Base-by-base conservation (phyloP, 2,329 filamentous ascomycete species). In the Grosmannia serpens region DNA sequence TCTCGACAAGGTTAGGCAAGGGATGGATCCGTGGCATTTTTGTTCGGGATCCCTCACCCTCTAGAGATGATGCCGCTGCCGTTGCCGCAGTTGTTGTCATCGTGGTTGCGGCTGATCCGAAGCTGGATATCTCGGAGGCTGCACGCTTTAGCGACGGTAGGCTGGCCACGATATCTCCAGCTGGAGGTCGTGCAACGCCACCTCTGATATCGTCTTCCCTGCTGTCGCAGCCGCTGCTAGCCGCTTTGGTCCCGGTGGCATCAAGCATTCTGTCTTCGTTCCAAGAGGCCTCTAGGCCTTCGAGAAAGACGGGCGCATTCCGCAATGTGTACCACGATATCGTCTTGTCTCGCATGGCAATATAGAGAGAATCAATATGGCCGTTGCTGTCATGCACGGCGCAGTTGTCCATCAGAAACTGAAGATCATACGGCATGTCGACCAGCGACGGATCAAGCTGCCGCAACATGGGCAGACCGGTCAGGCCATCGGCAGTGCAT, bases 381-480 rank as follows among this genome's bases (percentile, higher is more conserved):
- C 80, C 81, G 57, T 73, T 75, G 4, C 72, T 70, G 53, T 81
- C 77, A 54, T 77, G 73, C 3, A 83, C 78, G n/a, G 79, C 81
- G 63, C 81, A 83, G 66, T 83, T 71, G 47, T 71, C 67, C 29
- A 71, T 73, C 29, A 84, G 70, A 58, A 84, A 84, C 9, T 76
- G 73, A 52, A 74, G 67, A 64, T 82, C 75, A 63, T 77, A 82
- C 24, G 70, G 67, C 26, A 64, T 63, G 51, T 73, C 70, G 38
- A 76, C 62, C n/a, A 79, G 67, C 27, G 68, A 64, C 1, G 71
- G 61, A 10, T 79, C 77, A 17, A 83, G 71, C 33, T 75, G 76
- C n/a, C 80, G 75, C 27, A 84, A 70, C 80, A 83, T 84, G 2
- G 81, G 81, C 38, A 83, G 73, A 2, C 80, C 81, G 60, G 78